Percentiles rank a stretch among this genome's conserved stretches.
phyloP scores from a whole-genome alignment of 2,329 filamentous ascomycete genomes.

The Neophaeococcomyces mojaviensis region DNA sequence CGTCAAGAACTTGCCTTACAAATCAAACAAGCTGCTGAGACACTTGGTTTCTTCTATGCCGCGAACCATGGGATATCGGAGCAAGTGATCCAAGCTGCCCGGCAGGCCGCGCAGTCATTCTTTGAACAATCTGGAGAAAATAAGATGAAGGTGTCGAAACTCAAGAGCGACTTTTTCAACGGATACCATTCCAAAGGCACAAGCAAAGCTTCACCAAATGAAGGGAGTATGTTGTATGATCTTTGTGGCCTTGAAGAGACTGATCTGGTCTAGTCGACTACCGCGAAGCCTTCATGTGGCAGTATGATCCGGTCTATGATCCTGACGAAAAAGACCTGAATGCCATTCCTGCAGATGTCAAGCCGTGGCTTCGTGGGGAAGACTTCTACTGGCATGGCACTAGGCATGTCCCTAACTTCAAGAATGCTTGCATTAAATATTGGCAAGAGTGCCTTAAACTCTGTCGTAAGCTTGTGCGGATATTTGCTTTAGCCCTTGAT shows the following conservation, averaged over 20 bases:
- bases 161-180: constrained; percentile 34
- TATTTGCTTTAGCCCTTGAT: constrained; percentile 49
- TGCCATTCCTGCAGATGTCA: constrained; percentile 39
- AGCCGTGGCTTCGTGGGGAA: constrained; percentile 38
- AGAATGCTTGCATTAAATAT: constrained; percentile 40
- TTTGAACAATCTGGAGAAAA: constrained; percentile 40
- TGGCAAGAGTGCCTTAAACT: constrained; percentile 44
- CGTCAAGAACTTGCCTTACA: constrained; percentile 35
- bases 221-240: constrained; percentile 11
- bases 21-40: constrained; percentile 42
- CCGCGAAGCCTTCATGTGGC: constrained; percentile 46
- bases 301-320: constrained; percentile 48
- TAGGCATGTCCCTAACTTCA: constrained; percentile 42
- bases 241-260: constrained; percentile 18
- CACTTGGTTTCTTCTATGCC: constrained; percentile 44
- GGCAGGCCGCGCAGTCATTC: constrained; percentile 36
- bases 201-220: constrained; percentile 12
- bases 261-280: constrained; percentile 34
- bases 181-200: constrained; percentile 12
- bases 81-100: constrained; percentile 35
- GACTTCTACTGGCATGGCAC: constrained; percentile 49
- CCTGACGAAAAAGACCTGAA: constrained; percentile 36
- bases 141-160: constrained; percentile 42
- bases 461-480: constrained; percentile 43
- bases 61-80: constrained; percentile 39